These are phyloP conservation scores for Lasiosphaeria miniovina DNA, from an alignment of 495 filamentous ascomycete genomes.

Conservation along the genomic window DNA sequence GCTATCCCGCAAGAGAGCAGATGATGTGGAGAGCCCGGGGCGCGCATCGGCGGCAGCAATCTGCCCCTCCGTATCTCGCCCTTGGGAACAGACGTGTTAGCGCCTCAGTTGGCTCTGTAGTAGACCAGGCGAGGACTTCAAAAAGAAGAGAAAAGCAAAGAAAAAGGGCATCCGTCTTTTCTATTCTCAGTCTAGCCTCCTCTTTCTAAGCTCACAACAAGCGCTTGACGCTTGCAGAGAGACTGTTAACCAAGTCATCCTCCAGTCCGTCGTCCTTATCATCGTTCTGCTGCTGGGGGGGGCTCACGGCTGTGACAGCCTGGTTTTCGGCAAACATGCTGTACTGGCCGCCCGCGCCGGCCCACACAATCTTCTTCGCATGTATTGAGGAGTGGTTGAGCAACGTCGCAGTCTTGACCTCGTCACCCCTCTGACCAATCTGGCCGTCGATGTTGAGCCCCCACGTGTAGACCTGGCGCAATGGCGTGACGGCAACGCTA, in stretches of 20 bases:
- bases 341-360: not conserved
- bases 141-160: too few relatives aligned
- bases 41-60: too few relatives aligned
- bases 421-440: not conserved
- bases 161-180: not conserved
- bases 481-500: not conserved
- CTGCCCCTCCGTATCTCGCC: too few relatives aligned
- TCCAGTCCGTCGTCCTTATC: not conserved
- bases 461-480: not conserved
- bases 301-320: not conserved
- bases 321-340: not conserved
- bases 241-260: not conserved
- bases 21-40: too few relatives aligned
- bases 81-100: too few relatives aligned
- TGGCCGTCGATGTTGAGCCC: not conserved
- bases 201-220: not conserved
- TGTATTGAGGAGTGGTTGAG: not conserved
- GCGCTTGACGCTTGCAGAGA: not conserved
- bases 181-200: not conserved
- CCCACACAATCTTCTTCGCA: not conserved
- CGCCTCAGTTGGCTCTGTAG: too few relatives aligned
- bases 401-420: not conserved
- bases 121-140: too few relatives aligned
- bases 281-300: not conserved
- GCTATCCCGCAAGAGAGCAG: too few relatives aligned